These are phyloP conservation scores for Pichia sp. DNA, from an alignment of 1,139 yeast genomes.

Conservation along the genomic window DNA sequence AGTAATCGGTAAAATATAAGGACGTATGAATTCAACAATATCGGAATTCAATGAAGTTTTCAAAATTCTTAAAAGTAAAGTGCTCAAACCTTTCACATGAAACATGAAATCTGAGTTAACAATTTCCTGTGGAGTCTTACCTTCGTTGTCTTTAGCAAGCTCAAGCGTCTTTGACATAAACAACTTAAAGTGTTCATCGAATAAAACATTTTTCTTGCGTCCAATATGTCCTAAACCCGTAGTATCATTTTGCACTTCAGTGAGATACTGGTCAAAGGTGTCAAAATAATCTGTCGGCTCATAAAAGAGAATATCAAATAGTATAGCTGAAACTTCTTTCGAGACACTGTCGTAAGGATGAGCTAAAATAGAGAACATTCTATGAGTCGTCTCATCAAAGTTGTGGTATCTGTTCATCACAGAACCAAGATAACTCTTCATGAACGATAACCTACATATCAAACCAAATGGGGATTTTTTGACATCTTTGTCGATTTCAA, in stretches of 20 bases:
- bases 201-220: slow-evolving; percentile 15
- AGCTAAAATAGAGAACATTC: slow-evolving; percentile 45
- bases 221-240: slow-evolving; percentile 25
- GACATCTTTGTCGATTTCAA: slow-evolving; percentile 41
- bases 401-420: slow-evolving; percentile 57
- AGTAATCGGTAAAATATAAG: slow-evolving; percentile 66
- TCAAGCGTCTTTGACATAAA: slow-evolving; percentile 23
- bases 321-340: slow-evolving; percentile 61
- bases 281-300: slow-evolving; percentile 49
- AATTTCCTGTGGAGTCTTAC: slow-evolving; percentile 43
- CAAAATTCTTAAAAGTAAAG: slow-evolving; percentile 35
- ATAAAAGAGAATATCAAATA: slow-evolving; percentile 54
- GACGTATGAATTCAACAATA: slow-evolving; percentile 40
- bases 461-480: slow-evolving; percentile 64
- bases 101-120: slow-evolving; percentile 46
- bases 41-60: slow-evolving; percentile 41
- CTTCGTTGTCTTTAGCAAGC: slow-evolving; percentile 22
- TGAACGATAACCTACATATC: slow-evolving; percentile 57
- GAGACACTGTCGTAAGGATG: slow-evolving; percentile 80
- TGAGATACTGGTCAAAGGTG: slow-evolving; percentile 43
- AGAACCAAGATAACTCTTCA: slow-evolving; percentile 53
- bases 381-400: slow-evolving; percentile 44
- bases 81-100: slow-evolving; percentile 39
- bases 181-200: slow-evolving; percentile 19
- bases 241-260: slow-evolving; percentile 36